Percentiles rank a stretch among this genome's conserved stretches.
These are phyloP conservation scores for Microthlaspi erraticum DNA, from an alignment of 345 rosid species.

Conservation along the genomic window DNA sequence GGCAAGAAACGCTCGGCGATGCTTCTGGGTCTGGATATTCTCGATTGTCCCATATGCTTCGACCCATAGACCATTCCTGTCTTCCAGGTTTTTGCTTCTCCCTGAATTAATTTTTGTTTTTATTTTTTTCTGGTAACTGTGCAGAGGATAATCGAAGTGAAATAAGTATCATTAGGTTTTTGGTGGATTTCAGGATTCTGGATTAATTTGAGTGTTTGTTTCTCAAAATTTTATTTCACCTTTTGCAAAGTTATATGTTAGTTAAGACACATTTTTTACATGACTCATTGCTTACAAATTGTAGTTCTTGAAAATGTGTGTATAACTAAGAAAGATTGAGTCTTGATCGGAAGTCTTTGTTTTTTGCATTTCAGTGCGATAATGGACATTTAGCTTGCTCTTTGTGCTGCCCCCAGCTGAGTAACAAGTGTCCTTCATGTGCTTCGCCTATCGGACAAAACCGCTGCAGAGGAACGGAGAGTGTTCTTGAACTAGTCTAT, in stretches of 20 bases:
- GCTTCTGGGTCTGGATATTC: not conserved
- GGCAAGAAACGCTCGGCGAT: not conserved
- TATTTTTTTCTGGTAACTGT: too few species aligned
- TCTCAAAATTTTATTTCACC: too few species aligned
- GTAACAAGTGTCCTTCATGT: not conserved
- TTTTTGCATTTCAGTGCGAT: not conserved
- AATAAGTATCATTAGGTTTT: too few species aligned
- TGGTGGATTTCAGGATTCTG: too few species aligned
- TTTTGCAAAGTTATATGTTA: too few species aligned
- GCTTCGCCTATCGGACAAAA: not conserved
- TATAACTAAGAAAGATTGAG: too few species aligned
- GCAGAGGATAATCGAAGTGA: too few species aligned
- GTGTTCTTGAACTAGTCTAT: not conserved
- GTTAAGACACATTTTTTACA: too few species aligned
- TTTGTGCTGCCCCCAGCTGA: constrained; percentile 1
- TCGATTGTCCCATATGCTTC: not conserved
- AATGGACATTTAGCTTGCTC: not conserved
- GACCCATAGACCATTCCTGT: not conserved
- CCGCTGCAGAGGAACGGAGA: not conserved
- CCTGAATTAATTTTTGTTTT: too few species aligned
- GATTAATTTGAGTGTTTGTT: too few species aligned
- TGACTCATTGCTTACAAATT: too few species aligned
- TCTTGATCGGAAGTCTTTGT: not conserved
- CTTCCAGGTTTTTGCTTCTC: constrained; percentile 5
- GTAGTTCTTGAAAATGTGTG: too few species aligned